Base-by-base conservation (phyloP, 1,284 basidiomycete species). In the Marasmius tenuissimus region DNA sequence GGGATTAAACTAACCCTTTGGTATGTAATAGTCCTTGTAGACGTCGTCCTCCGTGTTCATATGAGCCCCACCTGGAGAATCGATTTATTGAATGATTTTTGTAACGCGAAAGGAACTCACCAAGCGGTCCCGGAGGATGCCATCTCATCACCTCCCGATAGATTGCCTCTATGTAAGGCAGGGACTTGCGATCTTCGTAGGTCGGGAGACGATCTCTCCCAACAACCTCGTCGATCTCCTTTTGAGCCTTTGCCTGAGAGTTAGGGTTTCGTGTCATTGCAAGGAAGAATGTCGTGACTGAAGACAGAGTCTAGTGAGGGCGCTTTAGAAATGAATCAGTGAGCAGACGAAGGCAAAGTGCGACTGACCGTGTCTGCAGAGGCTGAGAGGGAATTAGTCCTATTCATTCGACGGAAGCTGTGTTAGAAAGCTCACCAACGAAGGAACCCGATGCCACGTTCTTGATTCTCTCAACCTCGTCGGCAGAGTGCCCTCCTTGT, bases 101-200 rank as follows among this genome's bases (percentile, higher is more conserved):
- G n/a, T 37, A 20, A 47, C 22, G 27, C 27, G 16, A 48, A n/a
- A 67, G 65, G 57, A 34, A 65, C 67, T 54, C 66, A 76, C 67
- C 75, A 58, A 68, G 65, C 10, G 72, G 73, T 10, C 69, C 68
- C 16, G 72, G 67, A 14, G 70, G 66, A 56, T 68, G 66, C 70
- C 70, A 73, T 34, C 79, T 70, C 49, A 79, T 63, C 4, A 75
- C 69, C 67, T 85, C 83, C 60, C 75, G 78, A 34, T 79, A 73
- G 10, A 84, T 63, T 4, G 81, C 80, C 37, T 76, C 70, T 38
- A 83, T 63, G 65, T 83, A 85, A 6, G 81, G 82, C 42, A 84
- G 66, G n/a, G 70, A 64, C 7, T 61, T 47, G 22, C 79, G 75
- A 66, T 84, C 82, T 20, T 66, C 70, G 61, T 81, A 81, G 4